Evolutionary conservation across 225 moss, liverwort and hornwort genomes (phyloP), one percentile per base, ranked within the genome.

Genomic region (Polytrichum formosum): DNA sequence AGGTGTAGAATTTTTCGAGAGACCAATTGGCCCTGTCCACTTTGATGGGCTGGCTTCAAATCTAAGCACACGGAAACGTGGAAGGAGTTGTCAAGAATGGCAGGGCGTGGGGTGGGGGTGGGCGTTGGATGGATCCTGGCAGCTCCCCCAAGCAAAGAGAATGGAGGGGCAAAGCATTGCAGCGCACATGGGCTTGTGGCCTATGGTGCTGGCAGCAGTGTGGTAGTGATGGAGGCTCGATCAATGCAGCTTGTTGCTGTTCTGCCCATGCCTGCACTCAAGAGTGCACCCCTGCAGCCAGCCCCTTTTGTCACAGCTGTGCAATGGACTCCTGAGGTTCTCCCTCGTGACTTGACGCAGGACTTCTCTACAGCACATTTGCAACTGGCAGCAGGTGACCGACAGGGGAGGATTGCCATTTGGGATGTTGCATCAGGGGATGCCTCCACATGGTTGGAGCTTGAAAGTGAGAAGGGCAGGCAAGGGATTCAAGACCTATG

Each of bases 191-290:
- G 98, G 18, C 84, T 98, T 46, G 72, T 98, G 70, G 98, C 98
- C 27, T 98, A 91, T 65, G 94, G 91, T 46, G 90, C 98, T 55
- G 98, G 91, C 33, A 98, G 94, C 83, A 88, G 82, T 77, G 79
- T 91, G 37, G 94, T 94, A 25, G 87, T 98, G 31, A 87, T 91
- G 70, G 98, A 98, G 71, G 94, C 92, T 53, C 82, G 92, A 26
- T 92, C 98, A 53, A 98, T 98, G 98, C 98, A 98, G 69, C 88
- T 98, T 9, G 85, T 98, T 53, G 90, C 90, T n/a, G 88, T 90
- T 18, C 77, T 98, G 61, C 98, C 98, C 3, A 98, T 98, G 98
- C 94, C 94, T 65, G 78, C 98, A 28, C 60, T 87, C 35, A 92
- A 88, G 77, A 86, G 70, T 68, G 78, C 73, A 26, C 68, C 90